phyloP scores from a whole-genome alignment of 495 filamentous ascomycete species.

The Trichoderma orchidacearum region DNA sequence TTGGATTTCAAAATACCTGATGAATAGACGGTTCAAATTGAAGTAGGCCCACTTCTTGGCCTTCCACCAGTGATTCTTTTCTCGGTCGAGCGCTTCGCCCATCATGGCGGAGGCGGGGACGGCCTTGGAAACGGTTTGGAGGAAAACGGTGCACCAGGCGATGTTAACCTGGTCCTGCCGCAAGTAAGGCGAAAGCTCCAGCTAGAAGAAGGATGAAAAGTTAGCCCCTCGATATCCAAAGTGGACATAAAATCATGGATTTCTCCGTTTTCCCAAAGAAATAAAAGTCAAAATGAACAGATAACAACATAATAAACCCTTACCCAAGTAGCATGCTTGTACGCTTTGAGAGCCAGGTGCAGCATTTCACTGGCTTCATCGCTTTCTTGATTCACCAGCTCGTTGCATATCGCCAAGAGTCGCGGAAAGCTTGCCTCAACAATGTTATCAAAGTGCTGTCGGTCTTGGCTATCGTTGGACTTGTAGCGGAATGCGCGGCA shows the following conservation, averaged over 20 bases:
- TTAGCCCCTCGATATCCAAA: no score
- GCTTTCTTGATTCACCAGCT: constrained; percentile 77
- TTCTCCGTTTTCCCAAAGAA: neutral
- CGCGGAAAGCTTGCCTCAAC: constrained; percentile 86
- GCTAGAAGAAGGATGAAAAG: constrained; percentile 25
- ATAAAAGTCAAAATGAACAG: neutral
- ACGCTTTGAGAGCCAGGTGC: constrained; percentile 83
- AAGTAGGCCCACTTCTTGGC: constrained; percentile 99
- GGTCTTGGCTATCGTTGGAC: constrained; percentile 50
- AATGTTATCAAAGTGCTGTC: constrained; percentile 86
- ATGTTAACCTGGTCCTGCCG: constrained; percentile 72
- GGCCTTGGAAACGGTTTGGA: constrained; percentile 75
- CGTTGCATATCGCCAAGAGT: constrained; percentile 71
- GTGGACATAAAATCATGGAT: neutral
- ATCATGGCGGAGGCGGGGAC: constrained; percentile 63
- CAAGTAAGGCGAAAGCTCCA: constrained; percentile 69
- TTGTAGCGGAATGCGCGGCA: constrained; percentile 94
- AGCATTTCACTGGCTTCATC: constrained; percentile 95
- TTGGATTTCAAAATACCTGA: constrained; percentile 62
- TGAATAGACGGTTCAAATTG: constrained; percentile 90
- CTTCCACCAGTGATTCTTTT: constrained; percentile 97
- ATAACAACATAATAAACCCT: constrained; percentile 17
- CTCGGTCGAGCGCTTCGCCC: constrained; percentile 76
- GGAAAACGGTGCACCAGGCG: constrained; percentile 88
- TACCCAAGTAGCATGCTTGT: constrained; percentile 96